A percentile compares a stretch with the other conserved stretches of the same genome.
Conservation (phyloP, 2,329 filamentous ascomycete genomes). For the Aureobasidium sp. region DNA sequence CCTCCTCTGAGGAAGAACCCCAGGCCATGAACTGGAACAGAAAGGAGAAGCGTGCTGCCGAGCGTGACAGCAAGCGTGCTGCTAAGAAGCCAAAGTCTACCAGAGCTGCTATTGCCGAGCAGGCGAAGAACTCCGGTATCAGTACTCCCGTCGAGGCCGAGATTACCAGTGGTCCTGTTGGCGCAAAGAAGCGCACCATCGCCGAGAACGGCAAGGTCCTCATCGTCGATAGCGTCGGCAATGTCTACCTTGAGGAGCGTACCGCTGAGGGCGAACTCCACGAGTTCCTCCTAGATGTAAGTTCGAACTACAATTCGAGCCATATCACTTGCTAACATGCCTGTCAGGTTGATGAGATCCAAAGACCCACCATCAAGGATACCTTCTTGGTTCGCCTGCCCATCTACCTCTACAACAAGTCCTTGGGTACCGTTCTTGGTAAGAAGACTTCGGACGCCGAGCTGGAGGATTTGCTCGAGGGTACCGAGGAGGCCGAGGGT, state of each 20-base stretch:
- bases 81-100: slow-evolving; percentile 49
- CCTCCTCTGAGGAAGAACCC: slow-evolving; percentile 30
- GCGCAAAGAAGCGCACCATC: slow-evolving; percentile 76
- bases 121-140: slow-evolving; percentile 38
- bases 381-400: slow-evolving; percentile 78
- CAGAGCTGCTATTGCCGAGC: slow-evolving; percentile 37
- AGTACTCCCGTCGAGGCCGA: slow-evolving; percentile 48
- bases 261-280: slow-evolving; percentile 76
- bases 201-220: slow-evolving; percentile 94
- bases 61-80: slow-evolving; percentile 67
- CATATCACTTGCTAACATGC: slow-evolving; percentile 16
- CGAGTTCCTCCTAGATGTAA: slow-evolving; percentile 81
- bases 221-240: slow-evolving; percentile 82
- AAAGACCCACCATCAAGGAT: slow-evolving; percentile 66
- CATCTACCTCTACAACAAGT: slow-evolving; percentile 56
- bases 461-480: slow-evolving; percentile 28
- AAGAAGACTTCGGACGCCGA: slow-evolving; percentile 25
- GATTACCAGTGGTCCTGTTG: slow-evolving; percentile 52
- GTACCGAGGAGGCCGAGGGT: slow-evolving; percentile 28
- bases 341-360: slow-evolving; percentile 65
- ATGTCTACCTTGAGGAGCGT: slow-evolving; percentile 90
- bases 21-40: slow-evolving; percentile 62
- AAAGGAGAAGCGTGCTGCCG: slow-evolving; percentile 79
- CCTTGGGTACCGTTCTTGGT: slow-evolving; percentile 34
- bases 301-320: slow-evolving; percentile 31